Conservation (phyloP, 805 yeast genomes). For the Metschnikowia dekortorum region DNA sequence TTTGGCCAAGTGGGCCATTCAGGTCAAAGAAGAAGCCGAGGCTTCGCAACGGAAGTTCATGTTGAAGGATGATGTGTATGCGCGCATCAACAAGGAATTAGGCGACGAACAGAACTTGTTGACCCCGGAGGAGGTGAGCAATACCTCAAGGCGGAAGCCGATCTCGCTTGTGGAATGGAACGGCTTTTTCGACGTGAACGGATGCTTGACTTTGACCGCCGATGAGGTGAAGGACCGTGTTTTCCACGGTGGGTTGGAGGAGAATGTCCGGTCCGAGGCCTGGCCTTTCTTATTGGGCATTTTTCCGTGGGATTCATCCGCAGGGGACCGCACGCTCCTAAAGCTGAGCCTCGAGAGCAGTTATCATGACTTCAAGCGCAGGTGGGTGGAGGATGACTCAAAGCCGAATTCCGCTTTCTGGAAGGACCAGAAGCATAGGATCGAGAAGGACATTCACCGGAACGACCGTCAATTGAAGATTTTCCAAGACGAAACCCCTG, state of each 20-base stretch:
- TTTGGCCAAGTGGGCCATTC: slow-evolving; percentile 94
- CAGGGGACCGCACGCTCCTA: slow-evolving; percentile 60
- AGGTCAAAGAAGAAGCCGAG: slow-evolving; percentile 86
- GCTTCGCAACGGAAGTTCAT: slow-evolving; percentile 48
- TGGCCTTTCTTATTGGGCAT: slow-evolving; percentile 86
- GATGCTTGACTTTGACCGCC: slow-evolving; percentile 67
- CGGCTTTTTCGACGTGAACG: slow-evolving; percentile 73
- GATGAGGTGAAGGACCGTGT: slow-evolving; percentile 76
- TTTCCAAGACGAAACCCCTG: slow-evolving; percentile 44
- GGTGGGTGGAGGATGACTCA: slow-evolving; percentile 62
- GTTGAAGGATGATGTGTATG: slow-evolving; percentile 57
- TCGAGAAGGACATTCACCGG: slow-evolving; percentile 89
- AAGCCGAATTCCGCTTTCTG: slow-evolving; percentile 58
- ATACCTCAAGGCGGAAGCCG: slow-evolving; percentile 62
- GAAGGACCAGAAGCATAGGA: slow-evolving; percentile 84
- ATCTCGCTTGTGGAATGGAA: slow-evolving; percentile 77
- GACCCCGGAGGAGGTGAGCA: slow-evolving; percentile 55
- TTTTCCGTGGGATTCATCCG: slow-evolving; percentile 83
- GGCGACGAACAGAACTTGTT: slow-evolving; percentile 45
- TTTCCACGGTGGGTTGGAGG: slow-evolving; percentile 83
- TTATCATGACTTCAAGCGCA: slow-evolving; percentile 60
- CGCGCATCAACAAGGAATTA: slow-evolving; percentile 53
- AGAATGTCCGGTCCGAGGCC: slow-evolving; percentile 59
- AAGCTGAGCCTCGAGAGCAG: slow-evolving; percentile 51
- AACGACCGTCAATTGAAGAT: slow-evolving; percentile 78